A percentile compares a stretch with the other conserved stretches of the same genome.
Evolutionary conservation across 108 stramenopile genomes (phyloP).

Genomic region (Skeletonema costatum): DNA sequence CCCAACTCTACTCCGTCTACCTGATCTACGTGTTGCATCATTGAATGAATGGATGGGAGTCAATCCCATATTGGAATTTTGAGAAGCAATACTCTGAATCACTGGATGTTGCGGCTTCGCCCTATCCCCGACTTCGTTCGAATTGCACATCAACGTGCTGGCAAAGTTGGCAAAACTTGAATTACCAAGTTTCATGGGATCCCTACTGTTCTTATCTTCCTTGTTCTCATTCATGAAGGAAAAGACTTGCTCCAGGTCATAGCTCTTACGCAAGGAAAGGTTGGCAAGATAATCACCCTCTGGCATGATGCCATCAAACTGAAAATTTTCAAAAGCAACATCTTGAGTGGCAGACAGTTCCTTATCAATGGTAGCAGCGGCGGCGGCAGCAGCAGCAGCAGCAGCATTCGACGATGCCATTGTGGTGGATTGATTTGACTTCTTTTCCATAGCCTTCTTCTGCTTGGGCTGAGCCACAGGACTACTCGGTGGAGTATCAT

Average conservation of each 20-base stretch:
- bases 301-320: constrained; percentile 1
- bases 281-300: constrained; percentile 23
- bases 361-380: constrained; percentile 27
- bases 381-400: background rate
- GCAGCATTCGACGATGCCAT: too few species aligned
- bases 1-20: background rate
- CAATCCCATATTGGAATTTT: constrained; percentile 32
- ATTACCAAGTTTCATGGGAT: background rate
- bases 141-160: background rate
- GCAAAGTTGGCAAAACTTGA: background rate
- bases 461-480: background rate
- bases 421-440: background rate
- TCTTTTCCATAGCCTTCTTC: background rate
- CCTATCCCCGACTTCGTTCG: background rate
- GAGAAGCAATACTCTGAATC: constrained; percentile 26
- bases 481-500: constrained; percentile 5
- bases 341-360: constrained; percentile 18
- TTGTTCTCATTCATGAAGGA: constrained; percentile 27
- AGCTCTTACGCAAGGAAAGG: constrained; percentile 36
- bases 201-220: background rate
- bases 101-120: background rate
- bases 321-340: constrained; percentile 10
- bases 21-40: background rate
- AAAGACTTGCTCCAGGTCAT: constrained; percentile 42
- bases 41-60: constrained; percentile 44